Evolutionary conservation across 805 yeast species (phyloP).

Genomic region (Cyberlindnera mrakii): DNA sequence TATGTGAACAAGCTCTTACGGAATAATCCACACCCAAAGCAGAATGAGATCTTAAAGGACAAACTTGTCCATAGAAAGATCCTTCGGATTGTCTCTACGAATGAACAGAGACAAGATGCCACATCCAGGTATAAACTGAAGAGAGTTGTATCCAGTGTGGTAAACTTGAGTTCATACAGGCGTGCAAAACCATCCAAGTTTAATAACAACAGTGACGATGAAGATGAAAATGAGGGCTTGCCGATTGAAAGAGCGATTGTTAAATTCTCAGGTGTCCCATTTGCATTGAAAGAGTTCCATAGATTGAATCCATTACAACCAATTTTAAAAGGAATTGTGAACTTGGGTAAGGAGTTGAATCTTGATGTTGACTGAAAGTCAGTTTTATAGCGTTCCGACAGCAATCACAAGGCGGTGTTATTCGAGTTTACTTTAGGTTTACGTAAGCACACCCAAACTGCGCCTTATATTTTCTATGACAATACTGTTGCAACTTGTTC

Average conservation of each 20-base stretch:
- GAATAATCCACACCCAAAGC: conserved; percentile 12
- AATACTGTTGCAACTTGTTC: too few species aligned
- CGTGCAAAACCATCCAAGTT: not conserved
- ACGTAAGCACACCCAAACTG: too few species aligned
- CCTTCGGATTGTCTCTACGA: conserved; percentile 16
- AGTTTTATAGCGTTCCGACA: not conserved
- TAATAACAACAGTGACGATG: conserved; percentile 8
- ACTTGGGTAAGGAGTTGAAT: not conserved
- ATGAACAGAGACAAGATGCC: not conserved
- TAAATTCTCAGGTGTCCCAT: conserved; percentile 2
- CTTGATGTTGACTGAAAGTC: conserved; percentile 3
- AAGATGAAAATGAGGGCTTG: conserved; percentile 1
- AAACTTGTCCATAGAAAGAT: conserved; percentile 22
- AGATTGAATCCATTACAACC: conserved; percentile 2
- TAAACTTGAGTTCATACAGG: conserved; percentile 11
- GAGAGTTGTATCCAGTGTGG: conserved; percentile 13
- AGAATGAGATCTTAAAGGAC: conserved; percentile 20
- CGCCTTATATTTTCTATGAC: too few species aligned
- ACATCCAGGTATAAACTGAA: not conserved
- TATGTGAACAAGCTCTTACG: conserved; percentile 20
- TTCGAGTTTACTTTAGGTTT: too few species aligned
- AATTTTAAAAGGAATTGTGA: not conserved
- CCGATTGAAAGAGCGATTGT: conserved; percentile 2
- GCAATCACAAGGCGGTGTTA: too few species aligned
- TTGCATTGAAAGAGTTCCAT: not conserved